Evolutionary conservation across 1,139 yeast genomes (phyloP), one percentile per base, ranked within the genome.

Genomic region (Diutina sp.): DNA sequence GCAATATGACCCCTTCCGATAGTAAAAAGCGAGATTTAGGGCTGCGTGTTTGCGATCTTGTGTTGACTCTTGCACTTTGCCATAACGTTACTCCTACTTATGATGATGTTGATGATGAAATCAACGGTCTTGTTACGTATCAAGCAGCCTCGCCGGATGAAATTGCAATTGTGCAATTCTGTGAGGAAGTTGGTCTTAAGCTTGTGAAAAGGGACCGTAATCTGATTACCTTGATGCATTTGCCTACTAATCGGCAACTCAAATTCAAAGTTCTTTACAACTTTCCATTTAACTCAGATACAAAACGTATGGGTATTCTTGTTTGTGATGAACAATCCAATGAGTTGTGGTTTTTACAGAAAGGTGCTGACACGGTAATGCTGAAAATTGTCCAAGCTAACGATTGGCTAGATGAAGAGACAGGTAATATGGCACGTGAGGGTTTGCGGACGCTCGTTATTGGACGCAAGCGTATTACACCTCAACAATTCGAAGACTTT

Each of bases 141-240:
- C 99, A 95, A 69, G 99, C 99, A 0, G 97, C 98, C 0, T 91
- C 98, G 0, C 99, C 99, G 0, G 99, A 95, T 72, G 99, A 95
- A 69, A 85, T 93, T 61, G 99, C 99, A 25, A 93, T 95, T 62
- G 98, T 95, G 35, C 87, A 87, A 66, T 95, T 90, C 73, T 88
- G 97, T 1, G 95, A 89, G 61, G 69, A 76, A 5, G 95, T 91
- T 44, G 99, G 99, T 0, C 73, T 95, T 54, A 81, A 89, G 11
- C 75, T 95, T 56, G 77, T 79, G 60, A 85, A 83, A 64, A 82
- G 99, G 64, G 99, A 95, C 67, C 80, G 99, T 58, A 79, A 80
- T 58, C 80, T 85, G 8, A 79, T 93, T 62, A 76, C 89, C 0
- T 71, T 93, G 55, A 67, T 82, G 54, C 96, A 90, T 65, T 74